A percentile compares a stretch with the other conserved stretches of the same genome.
phyloP scores from a whole-genome alignment of 2,329 filamentous ascomycete genomes.

The Xylariaceae sp. region DNA sequence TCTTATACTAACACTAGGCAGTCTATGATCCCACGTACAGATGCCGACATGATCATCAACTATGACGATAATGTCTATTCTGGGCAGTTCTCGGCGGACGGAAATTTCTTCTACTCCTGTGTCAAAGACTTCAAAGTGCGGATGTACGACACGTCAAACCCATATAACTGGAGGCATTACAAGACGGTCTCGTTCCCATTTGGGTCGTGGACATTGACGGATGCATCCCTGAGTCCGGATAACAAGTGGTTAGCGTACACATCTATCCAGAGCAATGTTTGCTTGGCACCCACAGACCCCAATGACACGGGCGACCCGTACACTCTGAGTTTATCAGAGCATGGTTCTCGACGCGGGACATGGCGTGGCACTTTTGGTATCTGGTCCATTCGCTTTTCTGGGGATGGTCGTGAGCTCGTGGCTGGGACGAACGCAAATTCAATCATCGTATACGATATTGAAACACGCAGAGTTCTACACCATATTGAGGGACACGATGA shows the following conservation, averaged over 20 bases:
- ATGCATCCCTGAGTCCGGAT: conserved; percentile 88
- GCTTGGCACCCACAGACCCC: conserved; percentile 85
- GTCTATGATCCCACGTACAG: conserved; percentile 77
- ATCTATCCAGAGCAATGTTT: conserved; percentile 83
- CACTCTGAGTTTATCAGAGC: conserved; percentile 72
- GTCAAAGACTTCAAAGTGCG: conserved; percentile 92
- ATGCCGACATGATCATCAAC: conserved; percentile 85
- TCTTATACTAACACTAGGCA: conserved; percentile 44
- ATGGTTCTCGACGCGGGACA: conserved; percentile 33
- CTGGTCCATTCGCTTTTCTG: conserved; percentile 91
- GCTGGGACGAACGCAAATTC: conserved; percentile 81
- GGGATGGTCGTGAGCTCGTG: conserved; percentile 87
- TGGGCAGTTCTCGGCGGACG: conserved; percentile 95
- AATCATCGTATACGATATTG: conserved; percentile 92
- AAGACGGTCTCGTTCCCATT: conserved; percentile 86
- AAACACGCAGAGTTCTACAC: conserved; percentile 76
- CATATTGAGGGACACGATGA: conserved; percentile 78
- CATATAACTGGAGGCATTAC: conserved; percentile 94
- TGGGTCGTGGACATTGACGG: conserved; percentile 95
- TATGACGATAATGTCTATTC: conserved; percentile 89
- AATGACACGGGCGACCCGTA: conserved; percentile 80
- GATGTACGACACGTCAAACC: conserved; percentile 97
- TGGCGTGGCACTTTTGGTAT: conserved; percentile 64
- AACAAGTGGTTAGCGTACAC: conserved; percentile 92
- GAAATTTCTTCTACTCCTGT: conserved; percentile 94